A percentile compares a stretch with the other conserved stretches of the same genome.
These are phyloP conservation scores for Solanum gracilifrons DNA, from an alignment of 257 asterid genomes.

Conservation along the genomic window DNA sequence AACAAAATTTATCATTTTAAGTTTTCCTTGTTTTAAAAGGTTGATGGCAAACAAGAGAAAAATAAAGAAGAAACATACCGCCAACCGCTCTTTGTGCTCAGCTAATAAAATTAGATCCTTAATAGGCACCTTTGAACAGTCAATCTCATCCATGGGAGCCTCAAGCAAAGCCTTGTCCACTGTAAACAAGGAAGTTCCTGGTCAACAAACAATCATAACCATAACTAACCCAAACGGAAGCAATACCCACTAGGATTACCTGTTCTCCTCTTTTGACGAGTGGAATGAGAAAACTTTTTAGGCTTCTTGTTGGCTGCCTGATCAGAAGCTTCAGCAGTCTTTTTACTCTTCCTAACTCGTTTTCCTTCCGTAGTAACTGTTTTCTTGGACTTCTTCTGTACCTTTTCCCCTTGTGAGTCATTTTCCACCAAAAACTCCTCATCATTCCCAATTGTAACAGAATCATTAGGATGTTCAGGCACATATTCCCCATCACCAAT, in stretches of 20 bases:
- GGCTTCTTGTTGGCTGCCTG: conserved; percentile 33
- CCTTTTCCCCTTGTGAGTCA: conserved; percentile 30
- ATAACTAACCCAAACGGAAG: background rate
- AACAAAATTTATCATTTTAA: background rate
- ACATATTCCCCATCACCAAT: conserved; percentile 17
- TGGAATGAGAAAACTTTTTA: conserved; percentile 70
- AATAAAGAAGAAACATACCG: conserved; percentile 16
- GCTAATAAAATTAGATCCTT: conserved; percentile 74
- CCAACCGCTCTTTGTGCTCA: conserved; percentile 61
- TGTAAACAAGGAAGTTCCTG: conserved; percentile 12
- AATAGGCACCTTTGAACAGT: conserved; percentile 44
- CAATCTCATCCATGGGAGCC: conserved; percentile 73
- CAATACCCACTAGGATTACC: conserved; percentile 26
- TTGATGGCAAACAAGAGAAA: background rate
- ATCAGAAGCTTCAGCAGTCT: conserved; percentile 34
- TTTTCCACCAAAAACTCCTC: conserved; percentile 27
- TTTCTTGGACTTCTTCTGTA: conserved; percentile 31
- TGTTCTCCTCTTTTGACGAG: conserved; percentile 44
- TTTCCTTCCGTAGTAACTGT: conserved; percentile 35
- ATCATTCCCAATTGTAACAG: conserved; percentile 27
- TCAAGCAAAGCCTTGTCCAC: conserved; percentile 68
- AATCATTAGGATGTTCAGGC: conserved; percentile 18
- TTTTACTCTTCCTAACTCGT: conserved; percentile 45
- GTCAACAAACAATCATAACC: background rate
- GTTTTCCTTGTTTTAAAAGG: background rate